Evolutionary conservation across 176 grass and related monocot genomes (phyloP).

Genomic region (Zoysia japonica): DNA sequence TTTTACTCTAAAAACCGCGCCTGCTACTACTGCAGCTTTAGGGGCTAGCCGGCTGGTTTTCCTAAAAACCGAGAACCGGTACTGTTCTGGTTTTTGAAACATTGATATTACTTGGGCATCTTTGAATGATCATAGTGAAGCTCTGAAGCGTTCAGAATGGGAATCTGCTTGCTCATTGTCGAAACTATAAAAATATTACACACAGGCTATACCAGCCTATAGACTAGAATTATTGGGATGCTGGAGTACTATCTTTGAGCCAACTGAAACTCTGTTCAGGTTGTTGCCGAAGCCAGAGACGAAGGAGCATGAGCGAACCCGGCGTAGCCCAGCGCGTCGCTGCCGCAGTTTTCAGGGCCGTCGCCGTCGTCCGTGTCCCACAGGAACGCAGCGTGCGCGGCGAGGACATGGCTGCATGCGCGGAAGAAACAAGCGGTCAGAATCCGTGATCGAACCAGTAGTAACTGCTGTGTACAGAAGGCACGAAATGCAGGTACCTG

Average conservation of each 20-base stretch:
- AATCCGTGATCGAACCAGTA: background rate
- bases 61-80: too few relatives aligned
- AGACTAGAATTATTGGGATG: too few relatives aligned
- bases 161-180: background rate
- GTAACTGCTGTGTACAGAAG: background rate
- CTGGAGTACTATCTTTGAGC: background rate
- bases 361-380: conserved; percentile 68
- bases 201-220: background rate
- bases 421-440: conserved; percentile 7
- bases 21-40: too few relatives aligned
- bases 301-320: conserved; percentile 20
- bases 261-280: background rate
- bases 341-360: conserved; percentile 19
- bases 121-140: background rate
- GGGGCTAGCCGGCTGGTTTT: too few relatives aligned
- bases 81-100: too few relatives aligned
- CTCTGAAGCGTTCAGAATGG: background rate
- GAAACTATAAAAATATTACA: conserved; percentile 9
- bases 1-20: too few relatives aligned
- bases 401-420: conserved; percentile 64
- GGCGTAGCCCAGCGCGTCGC: background rate
- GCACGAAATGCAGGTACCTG: conserved; percentile 33
- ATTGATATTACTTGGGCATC: too few relatives aligned
- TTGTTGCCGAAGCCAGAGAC: conserved; percentile 29
- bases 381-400: conserved; percentile 69